phyloP scores from a whole-genome alignment of 768 basidiomycete species.

The Boletus tylopilopsis region DNA sequence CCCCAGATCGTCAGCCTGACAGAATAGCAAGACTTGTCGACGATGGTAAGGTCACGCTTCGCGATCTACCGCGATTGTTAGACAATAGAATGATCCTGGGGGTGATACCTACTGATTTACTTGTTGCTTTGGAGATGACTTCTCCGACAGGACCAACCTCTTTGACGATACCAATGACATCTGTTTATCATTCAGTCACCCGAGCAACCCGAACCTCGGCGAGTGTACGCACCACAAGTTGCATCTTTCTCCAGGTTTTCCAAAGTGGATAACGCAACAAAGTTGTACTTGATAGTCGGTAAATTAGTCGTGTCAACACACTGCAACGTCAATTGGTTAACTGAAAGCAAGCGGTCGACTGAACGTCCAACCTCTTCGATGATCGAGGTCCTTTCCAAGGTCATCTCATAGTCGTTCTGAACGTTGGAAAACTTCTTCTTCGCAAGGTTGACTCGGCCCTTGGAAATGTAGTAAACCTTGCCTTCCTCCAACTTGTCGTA shows the following conservation, averaged over 20 bases:
- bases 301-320: constrained; percentile 74
- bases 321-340: constrained; percentile 38
- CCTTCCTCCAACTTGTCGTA: constrained; percentile 87
- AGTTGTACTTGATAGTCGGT: constrained; percentile 82
- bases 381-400: constrained; percentile 78
- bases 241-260: constrained; percentile 70
- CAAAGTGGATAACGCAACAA: constrained; percentile 62
- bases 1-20: constrained; percentile 94
- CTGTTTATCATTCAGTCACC: constrained; percentile 36
- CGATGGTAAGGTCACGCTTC: constrained; percentile 87
- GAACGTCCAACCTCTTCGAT: constrained; percentile 69
- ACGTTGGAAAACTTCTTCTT: constrained; percentile 96
- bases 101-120: constrained; percentile 42
- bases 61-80: constrained; percentile 48
- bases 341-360: neutral
- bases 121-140: constrained; percentile 73
- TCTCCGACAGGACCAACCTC: constrained; percentile 66
- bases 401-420: constrained; percentile 89
- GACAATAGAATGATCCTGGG: constrained; percentile 1
- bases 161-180: constrained; percentile 85
- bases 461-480: constrained; percentile 89
- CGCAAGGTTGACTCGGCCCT: constrained; percentile 88
- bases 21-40: constrained; percentile 75
- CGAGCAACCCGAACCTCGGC: neutral
- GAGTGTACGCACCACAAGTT: constrained; percentile 62